These are phyloP conservation scores for Martensiomyces pterosporus DNA, from an alignment of 192 early-diverging fungal genomes.

Conservation along the genomic window DNA sequence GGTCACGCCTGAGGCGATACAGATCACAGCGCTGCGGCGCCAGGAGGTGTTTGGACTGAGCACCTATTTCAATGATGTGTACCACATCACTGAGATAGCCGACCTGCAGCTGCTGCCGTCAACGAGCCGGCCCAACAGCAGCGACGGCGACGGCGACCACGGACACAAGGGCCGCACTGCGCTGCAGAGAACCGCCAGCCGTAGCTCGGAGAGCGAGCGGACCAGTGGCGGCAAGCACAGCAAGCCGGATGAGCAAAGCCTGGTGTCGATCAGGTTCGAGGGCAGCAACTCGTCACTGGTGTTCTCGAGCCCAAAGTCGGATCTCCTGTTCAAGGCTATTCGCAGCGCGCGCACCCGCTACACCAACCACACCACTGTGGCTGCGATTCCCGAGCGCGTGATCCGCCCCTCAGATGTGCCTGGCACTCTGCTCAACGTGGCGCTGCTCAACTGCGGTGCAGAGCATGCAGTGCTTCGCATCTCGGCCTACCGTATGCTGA, in stretches of 20 bases:
- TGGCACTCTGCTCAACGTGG: conserved; percentile 88
- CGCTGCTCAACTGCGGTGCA: conserved; percentile 82
- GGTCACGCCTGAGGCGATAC: conserved; percentile 76
- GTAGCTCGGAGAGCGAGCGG: conserved; percentile 44
- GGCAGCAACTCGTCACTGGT: conserved; percentile 58
- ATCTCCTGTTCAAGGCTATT: conserved; percentile 64
- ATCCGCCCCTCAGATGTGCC: conserved; percentile 88
- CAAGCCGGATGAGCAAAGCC: conserved; percentile 49
- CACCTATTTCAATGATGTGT: conserved; percentile 80
- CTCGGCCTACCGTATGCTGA: conserved; percentile 89
- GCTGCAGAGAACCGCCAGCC: conserved; percentile 53
- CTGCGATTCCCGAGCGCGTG: conserved; percentile 65
- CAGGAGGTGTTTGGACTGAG: conserved; percentile 73
- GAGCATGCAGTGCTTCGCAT: conserved; percentile 75
- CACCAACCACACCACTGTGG: conserved; percentile 44
- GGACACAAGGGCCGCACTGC: conserved; percentile 12
- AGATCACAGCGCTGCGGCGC: conserved; percentile 66
- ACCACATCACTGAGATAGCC: conserved; percentile 76
- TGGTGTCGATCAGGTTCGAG: conserved; percentile 78
- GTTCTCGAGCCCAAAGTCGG: conserved; percentile 71
- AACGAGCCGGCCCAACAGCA: conserved; percentile 9
- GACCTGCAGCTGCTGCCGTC: conserved; percentile 55
- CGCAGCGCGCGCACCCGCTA: conserved; percentile 68
- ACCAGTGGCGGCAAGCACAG: neutral
- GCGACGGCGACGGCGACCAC: conserved; percentile 7